Percentiles rank a stretch among this genome's conserved stretches.
These are phyloP conservation scores for Penicillium antarcticum DNA, from an alignment of 495 filamentous ascomycete genomes.

Conservation along the genomic window DNA sequence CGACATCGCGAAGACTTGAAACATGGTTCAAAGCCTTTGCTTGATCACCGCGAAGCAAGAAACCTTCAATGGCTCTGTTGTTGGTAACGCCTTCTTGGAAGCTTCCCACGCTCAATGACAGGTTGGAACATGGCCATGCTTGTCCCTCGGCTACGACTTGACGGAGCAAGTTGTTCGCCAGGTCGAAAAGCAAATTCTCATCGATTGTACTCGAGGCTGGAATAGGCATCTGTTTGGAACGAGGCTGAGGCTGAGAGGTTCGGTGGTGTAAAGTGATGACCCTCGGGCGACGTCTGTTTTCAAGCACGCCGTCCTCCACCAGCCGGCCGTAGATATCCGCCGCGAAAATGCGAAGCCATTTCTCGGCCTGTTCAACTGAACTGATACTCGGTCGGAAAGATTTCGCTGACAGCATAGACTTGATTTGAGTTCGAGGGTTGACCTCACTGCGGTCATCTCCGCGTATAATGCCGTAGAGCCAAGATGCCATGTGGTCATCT, in stretches of 20 bases:
- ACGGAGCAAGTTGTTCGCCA: constrained; percentile 70
- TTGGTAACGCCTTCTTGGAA: constrained; percentile 85
- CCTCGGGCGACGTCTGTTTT: constrained; percentile 82
- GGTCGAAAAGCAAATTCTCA: constrained; percentile 68
- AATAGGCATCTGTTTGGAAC: constrained; percentile 72
- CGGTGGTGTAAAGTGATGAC: constrained; percentile 81
- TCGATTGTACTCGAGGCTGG: constrained; percentile 70
- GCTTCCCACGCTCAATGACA: constrained; percentile 80
- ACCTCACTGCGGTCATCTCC: constrained; percentile 87
- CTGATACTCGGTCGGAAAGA: constrained; percentile 87
- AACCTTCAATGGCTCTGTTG: constrained; percentile 82
- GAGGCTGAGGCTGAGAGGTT: constrained; percentile 65
- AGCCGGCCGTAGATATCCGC: constrained; percentile 89
- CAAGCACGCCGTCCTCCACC: constrained; percentile 87
- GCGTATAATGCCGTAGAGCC: constrained; percentile 83
- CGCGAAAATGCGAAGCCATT: constrained; percentile 89
- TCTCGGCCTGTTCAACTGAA: constrained; percentile 71
- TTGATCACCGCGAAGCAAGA: constrained; percentile 75
- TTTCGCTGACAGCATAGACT: constrained; percentile 97
- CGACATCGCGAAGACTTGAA: constrained; percentile 9
- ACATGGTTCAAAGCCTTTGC: constrained; percentile 49
- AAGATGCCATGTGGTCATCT: constrained; percentile 81
- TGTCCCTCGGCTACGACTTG: constrained; percentile 74
- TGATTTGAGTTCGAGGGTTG: constrained; percentile 87
- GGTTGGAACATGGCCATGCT: constrained; percentile 82